Evolutionary conservation across 1,139 yeast species (phyloP).

Genomic region (Yamadazyma sp.): DNA sequence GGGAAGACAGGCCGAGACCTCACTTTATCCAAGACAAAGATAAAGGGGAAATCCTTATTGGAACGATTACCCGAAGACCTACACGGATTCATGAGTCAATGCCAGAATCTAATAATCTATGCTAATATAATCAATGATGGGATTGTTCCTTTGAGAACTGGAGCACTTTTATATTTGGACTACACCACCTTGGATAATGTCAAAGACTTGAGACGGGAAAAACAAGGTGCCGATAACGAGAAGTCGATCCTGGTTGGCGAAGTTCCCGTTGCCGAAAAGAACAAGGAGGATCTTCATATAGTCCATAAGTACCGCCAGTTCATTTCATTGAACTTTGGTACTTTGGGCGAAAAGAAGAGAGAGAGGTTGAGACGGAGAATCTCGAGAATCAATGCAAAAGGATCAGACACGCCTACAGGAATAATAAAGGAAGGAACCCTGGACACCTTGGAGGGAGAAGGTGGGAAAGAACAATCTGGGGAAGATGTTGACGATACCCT

Average conservation of each 20-base stretch:
- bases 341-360: constrained; percentile 14
- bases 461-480: neutral
- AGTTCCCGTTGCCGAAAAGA: constrained; percentile 12
- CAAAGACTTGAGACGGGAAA: constrained; percentile 21
- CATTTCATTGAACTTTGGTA: constrained; percentile 20
- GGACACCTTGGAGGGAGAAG: neutral
- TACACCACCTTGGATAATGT: constrained; percentile 44
- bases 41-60: constrained; percentile 58
- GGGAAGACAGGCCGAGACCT: constrained; percentile 93
- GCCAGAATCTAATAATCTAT: constrained; percentile 68
- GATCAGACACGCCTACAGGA: constrained; percentile 8
- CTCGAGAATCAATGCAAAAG: constrained; percentile 27
- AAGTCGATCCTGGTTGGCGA: constrained; percentile 12
- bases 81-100: constrained; percentile 59
- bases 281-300: constrained; percentile 6
- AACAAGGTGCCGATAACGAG: constrained; percentile 11
- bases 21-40: constrained; percentile 48
- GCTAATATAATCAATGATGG: constrained; percentile 90
- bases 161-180: constrained; percentile 52
- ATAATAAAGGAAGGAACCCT: neutral
- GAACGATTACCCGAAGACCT: constrained; percentile 79
- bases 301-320: constrained; percentile 21
- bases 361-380: constrained; percentile 24
- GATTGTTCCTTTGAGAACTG: constrained; percentile 78
- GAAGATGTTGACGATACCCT: constrained; percentile 13